Base-by-base conservation (phyloP, 371 early-diverging fungal genomes). In the Lichtheimia corymbifera region DNA sequence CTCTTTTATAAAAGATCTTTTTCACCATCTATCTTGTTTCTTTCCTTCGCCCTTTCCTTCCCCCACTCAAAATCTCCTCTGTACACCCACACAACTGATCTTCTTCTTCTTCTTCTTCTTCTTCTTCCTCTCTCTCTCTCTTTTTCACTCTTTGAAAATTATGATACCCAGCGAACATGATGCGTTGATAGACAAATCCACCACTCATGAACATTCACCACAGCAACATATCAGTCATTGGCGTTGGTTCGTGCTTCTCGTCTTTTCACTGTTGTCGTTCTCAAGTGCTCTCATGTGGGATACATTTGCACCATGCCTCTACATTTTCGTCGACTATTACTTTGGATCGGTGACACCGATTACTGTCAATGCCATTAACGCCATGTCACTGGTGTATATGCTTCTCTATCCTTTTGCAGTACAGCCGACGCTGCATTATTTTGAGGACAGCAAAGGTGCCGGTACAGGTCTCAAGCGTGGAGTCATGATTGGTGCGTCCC, bases 241-340 rank as follows among this genome's bases (percentile, higher is more conserved):
- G 71, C 67, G 77, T 30, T 80, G 79, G 75, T 53, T 74, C 28
- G 66, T 80, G 28, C 61, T 83, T 35, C 56, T 74, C 52, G 62
- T 75, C 1, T 80, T 80, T 54, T 83, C 78, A 0, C 49, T 70
- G 11, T 67, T 80, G 22, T 73, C 79, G 3, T 77, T 80, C 61
- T 72, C 75, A 0, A 79, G 68, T 56, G 76, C 76, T 1, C 64
- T 74, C 55, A 73, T 80, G 73, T 84, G 84, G 84, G 82, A 82
- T 17, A 76, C 84, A 0, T 84, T 84, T 65, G 77, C 82, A 11
- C 84, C 84, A 7, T 82, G 76, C 53, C 60, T 82, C 7, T 79
- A 79, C 55, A 71, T 77, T 5, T 84, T 84, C 63, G 71, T 69
- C 45, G 63, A 71, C 9, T 77, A 82, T 58, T 84, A 74, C 53